Base-by-base conservation (phyloP, 208 protist species). In the Leishmania gerbilli region DNA sequence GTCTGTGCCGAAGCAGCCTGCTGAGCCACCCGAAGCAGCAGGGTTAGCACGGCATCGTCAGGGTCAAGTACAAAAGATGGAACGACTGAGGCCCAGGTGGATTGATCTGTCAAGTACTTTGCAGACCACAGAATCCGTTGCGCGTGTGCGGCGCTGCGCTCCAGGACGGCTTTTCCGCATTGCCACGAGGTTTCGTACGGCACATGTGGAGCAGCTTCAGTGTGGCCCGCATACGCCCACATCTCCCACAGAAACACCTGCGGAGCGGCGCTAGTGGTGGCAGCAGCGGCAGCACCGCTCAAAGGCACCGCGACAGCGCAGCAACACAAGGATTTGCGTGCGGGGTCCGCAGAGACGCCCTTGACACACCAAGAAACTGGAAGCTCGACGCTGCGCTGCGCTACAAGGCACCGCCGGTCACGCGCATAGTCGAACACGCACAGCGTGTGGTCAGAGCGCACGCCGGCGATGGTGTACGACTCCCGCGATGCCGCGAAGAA, bases 191-290 rank as follows among this genome's bases (percentile, higher is more conserved):
- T 90, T 4, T 79, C 60, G 71, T 89, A 88, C 1, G 71, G 45
- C 2, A 40, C 55, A 17, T 77, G 65, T 37, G 53, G 74, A 34
- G 74, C 40, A 27, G 74, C 62, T 67, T 84, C 74, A 1, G 53
- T 55, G 49, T 80, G 77, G 24, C 79, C 78, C 3, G 79, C 71
- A 64, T 84, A 88, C 21, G 80, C 60, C 77, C 80, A 91, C 74
- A 95, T 81, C 79, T 97, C 93, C 93, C 93, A 97, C 76, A 95
- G 71, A 11, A 90, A 58, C 51, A 95, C 71, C 71, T 88, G 87
- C 51, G 85, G 56, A 2, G 47, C 77, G 0, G 74, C 37, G 65
- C 56, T 77, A 6, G 56, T 58, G 21, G 60, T 69, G 47, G 27
- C 76, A 8, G 56, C 40, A 34, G 58, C 60, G 0, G 34, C 34